Evolutionary conservation across 805 yeast species (phyloP), one percentile per base, ranked within the genome.

Genomic region (Monosporozyma servazzii): DNA sequence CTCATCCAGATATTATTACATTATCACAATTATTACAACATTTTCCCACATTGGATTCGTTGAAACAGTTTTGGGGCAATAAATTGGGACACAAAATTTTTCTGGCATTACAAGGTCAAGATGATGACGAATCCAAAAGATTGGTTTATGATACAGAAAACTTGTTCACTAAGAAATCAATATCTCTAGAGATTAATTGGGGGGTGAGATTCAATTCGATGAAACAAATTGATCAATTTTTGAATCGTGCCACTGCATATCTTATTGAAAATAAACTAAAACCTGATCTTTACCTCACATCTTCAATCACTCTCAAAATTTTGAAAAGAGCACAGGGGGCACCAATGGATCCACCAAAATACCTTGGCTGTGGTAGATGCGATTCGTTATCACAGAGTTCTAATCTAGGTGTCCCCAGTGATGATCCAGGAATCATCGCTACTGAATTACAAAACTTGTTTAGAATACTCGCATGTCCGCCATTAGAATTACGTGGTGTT

Each of bases 101-200:
- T 57, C 74, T 79, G 1, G 82, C 77, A 56, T 71, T 84, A 7
- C 64, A 81, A 11, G 97, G 96, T 0, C 67, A 74, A 10, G 97
- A 91, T 65, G 68, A 71, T 45, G 78, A 85, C 0, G 75, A 75
- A 51, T 55, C 58, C 5, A 77, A 83, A 48, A 80, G 77, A 39
- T 70, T 83, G n/a, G 64, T 79, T 30, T 54, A 64, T 8, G 72
- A 73, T 31, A 79, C 81, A 9, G 68, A 72, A 15, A 79, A 69
- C 49, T 51, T 45, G 47, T 73, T 81, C 18, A 74, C 78, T 11
- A 73, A 95, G 27, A 88, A 88, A 58, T 79, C 93, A 1, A 76
- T 91, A 0, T 88, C 96, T 0, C 85, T 89, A 3, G 98, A 91
- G 62, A 84, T 91, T 27, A 87, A 88, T 55, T 91, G 88, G 84